Evolutionary conservation across 495 filamentous ascomycete genomes (phyloP).

Genomic region (Annulohypoxylon bovei): DNA sequence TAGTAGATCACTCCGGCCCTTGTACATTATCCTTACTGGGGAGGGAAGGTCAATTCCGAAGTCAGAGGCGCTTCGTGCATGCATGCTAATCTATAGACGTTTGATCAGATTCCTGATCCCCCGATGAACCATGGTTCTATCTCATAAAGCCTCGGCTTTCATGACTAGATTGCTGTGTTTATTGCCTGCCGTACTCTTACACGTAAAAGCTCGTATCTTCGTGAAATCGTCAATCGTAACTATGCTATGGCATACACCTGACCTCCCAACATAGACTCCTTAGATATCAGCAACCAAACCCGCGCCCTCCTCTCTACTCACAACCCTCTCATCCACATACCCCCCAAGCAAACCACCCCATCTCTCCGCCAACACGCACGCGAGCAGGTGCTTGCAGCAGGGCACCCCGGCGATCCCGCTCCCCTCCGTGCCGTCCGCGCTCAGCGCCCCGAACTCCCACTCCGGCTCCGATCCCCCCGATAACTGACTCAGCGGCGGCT

Average conservation of each 20-base stretch:
- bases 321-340: slow-evolving; percentile 63
- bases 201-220: slow-evolving; percentile 9
- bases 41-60: slow-evolving; percentile 16
- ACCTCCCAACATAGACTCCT: slow-evolving; percentile 4
- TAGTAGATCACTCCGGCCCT: slow-evolving; percentile 16
- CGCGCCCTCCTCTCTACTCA: slow-evolving; percentile 74
- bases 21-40: slow-evolving; percentile 42
- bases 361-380: slow-evolving; percentile 78
- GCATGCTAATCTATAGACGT: slow-evolving; percentile 33
- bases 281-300: slow-evolving; percentile 77
- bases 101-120: slow-evolving; percentile 4
- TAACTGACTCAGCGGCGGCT: no score
- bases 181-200: neutral
- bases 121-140: slow-evolving; percentile 16
- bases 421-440: slow-evolving; percentile 41
- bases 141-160: neutral
- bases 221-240: neutral
- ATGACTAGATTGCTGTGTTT: no score
- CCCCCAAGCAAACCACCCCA: slow-evolving; percentile 66
- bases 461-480: slow-evolving; percentile 17
- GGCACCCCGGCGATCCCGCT: slow-evolving; percentile 55
- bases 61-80: slow-evolving; percentile 15
- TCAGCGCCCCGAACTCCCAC: slow-evolving; percentile 56
- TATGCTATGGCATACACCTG: neutral
- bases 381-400: slow-evolving; percentile 89